Base-by-base conservation (phyloP, 306 rosid genomes). In the Cucumis hystrix region DNA sequence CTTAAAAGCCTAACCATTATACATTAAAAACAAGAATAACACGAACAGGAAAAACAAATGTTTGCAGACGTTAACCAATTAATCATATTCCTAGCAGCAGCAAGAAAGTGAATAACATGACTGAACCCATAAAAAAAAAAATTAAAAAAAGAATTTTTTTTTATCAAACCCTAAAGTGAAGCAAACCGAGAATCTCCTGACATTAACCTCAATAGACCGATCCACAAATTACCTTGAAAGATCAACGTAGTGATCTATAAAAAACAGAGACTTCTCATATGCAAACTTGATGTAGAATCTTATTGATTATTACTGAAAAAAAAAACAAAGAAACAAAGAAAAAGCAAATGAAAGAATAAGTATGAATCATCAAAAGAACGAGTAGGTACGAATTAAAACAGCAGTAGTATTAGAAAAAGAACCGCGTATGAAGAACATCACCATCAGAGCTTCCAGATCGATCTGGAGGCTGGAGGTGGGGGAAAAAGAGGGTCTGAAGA, bases 381-480 rank as follows among this genome's bases (percentile, higher is more conserved):
- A 28, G 16, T 47, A 49, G 16, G 43, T 8, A 49, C 16, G 16
- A 49, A 49, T 71, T 28, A 49, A 71, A 68, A 51, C 17, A 51
- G 5, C 77, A 52, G 47, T 17, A 52, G 13, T 5, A 18, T 16
- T 51, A 51, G 43, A 72, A 69, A 25, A 47, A 0, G 9, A 25
- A 47, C 16, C 61, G 18, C 12, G 30, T 17, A 73, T 18, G 62
- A 52, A 73, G 76, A 72, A 72, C 56, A 28, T 72, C 61, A 72
- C 76, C 77, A 33, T 73, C 28, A 30, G 47, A 73, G 30, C 61
- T 52, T 45, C 77, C n/a, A 33, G 77, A 73, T 73, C 77, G 77
- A 73, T 73, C 77, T 73, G 43, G 59, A 71, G 76, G 23, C 43
- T 51, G 76, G 16, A 28, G 57, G 20, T 52, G 40, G 20, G 6